Base-by-base conservation (phyloP, 805 yeast species). In the Hanseniaspora valbyensis region DNA sequence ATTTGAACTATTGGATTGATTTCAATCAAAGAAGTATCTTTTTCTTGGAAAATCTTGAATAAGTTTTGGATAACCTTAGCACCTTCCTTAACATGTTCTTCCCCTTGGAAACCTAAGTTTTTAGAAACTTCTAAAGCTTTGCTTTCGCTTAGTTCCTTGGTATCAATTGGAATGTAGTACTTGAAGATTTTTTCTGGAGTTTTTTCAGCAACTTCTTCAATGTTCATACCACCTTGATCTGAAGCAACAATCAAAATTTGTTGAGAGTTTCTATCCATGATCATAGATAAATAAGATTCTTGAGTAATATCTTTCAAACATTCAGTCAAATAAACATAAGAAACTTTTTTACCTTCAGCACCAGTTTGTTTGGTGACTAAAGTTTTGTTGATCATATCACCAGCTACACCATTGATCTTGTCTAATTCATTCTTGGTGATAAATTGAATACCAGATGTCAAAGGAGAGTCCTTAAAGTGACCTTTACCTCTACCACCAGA, bases 401-500 rank as follows among this genome's bases (percentile, higher is more conserved):
- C 76, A 53, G 97, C 92, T 62, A 85, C 75, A 65, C 82, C 83
- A 68, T 74, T 75, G n/a, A 48, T 24, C 29, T 40, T 48, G 9
- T 41, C 42, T 12, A 44, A 25, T 54, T 95, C 96, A 72, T 90
- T 89, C 63, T 82, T 83, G 40, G 96, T 80, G 59, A 86, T 85
- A 69, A 92, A 75, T 72, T 87, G 83, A 62, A 92, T 96, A 74
- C 98, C 99, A 46, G 96, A 95, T 72, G 90, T 80, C 66, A 86
- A 79, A 49, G 98, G 98, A 61, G 80, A 81, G 71, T 89, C 96
- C 16, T 33, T 48, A 58, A 92, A 89, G 69, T 86, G 89, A 56
- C 99, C 99, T 70, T 92, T 92, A 71, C 99, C 99, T 72, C 99
- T 82, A 65, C 99, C 99, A 72, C 99, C 99, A 53, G 99, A 89